Conservation (phyloP, 2,329 filamentous ascomycete species). For the Allantophomopsis lycopodina region DNA sequence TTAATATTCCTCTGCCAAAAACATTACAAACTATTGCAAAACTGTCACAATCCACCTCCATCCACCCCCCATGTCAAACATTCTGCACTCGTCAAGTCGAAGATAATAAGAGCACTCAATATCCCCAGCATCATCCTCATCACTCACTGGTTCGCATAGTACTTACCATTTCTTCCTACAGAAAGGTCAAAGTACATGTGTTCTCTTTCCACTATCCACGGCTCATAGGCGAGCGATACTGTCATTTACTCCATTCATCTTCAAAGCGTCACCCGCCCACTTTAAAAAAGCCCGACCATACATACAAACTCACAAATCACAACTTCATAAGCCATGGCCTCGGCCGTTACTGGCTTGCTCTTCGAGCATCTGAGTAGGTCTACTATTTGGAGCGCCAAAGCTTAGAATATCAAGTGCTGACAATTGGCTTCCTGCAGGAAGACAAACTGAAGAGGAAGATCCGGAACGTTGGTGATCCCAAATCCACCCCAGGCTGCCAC, state of each 20-base stretch:
- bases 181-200: conserved; percentile 15
- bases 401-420: too few species aligned
- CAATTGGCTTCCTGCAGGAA: conserved; percentile 7
- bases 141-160: too few species aligned
- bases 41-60: too few species aligned
- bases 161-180: too few species aligned
- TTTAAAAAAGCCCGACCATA: too few species aligned
- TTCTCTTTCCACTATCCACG: conserved; percentile 10
- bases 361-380: conserved; percentile 20
- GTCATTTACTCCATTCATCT: neutral
- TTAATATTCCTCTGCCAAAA: too few species aligned
- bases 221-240: conserved; percentile 18
- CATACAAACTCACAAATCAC: neutral
- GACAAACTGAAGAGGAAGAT: conserved; percentile 14
- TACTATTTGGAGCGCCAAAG: too few species aligned
- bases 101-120: too few species aligned
- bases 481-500: neutral
- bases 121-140: too few species aligned
- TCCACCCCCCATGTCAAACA: too few species aligned
- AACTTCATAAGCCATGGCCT: conserved; percentile 8
- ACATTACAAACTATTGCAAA: too few species aligned
- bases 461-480: conserved; percentile 7
- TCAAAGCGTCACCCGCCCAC: neutral
- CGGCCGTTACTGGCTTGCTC: conserved; percentile 12
- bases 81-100: too few species aligned